Evolutionary conservation across 2,329 filamentous ascomycete species (phyloP).

Genomic region (Penicillium fuscoglaucum): DNA sequence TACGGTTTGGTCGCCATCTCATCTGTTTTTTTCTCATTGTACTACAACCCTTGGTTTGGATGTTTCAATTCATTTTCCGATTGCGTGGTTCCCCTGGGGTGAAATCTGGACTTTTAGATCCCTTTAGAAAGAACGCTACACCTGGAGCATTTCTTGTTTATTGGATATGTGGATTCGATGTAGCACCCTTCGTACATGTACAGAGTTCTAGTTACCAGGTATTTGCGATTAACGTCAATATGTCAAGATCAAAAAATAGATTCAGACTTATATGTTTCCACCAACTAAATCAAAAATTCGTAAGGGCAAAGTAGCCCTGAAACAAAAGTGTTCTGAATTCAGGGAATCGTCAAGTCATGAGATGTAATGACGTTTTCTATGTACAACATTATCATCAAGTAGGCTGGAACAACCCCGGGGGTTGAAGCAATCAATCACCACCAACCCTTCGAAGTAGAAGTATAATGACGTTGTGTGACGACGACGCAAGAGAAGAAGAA

Average conservation of each 20-base stretch:
- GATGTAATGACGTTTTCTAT: constrained; percentile 24
- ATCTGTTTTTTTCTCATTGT: constrained; percentile 1
- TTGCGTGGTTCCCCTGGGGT: neutral
- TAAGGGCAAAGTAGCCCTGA: constrained; percentile 4
- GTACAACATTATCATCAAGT: constrained; percentile 23
- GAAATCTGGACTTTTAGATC: constrained; percentile 1
- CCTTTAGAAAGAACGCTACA: neutral
- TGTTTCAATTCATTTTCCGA: neutral
- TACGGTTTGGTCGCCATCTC: neutral
- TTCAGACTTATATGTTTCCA: neutral
- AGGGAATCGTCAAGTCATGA: constrained; percentile 22
- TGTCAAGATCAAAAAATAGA: neutral
- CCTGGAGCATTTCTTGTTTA: neutral
- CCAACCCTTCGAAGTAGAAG: neutral
- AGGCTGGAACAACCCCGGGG: neutral
- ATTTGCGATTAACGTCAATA: neutral
- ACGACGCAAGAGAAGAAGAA: neutral
- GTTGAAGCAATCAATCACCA: neutral
- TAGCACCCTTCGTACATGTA: neutral
- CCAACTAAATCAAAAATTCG: neutral
- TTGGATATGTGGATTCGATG: neutral
- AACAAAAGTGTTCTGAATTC: constrained; percentile 2
- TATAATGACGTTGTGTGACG: neutral
- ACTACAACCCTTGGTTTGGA: constrained; percentile 10
- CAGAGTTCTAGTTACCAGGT: neutral